Percentiles rank a stretch among this genome's conserved stretches.
Evolutionary conservation across 768 basidiomycete species (phyloP).

Genomic region (Trametes maxima): DNA sequence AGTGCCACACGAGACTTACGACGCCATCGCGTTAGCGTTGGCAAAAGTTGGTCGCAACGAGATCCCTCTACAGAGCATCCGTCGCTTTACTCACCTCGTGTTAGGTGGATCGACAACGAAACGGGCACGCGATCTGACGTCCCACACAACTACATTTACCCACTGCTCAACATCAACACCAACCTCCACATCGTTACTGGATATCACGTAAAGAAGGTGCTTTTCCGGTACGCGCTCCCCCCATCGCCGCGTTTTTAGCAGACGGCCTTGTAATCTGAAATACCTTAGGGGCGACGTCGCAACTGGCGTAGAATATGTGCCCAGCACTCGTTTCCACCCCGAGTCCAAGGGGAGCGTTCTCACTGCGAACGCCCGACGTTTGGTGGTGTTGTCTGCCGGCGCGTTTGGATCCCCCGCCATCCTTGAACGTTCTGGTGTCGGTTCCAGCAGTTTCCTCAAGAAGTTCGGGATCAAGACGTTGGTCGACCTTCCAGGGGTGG

Average conservation of each 20-base stretch:
- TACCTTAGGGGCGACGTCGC: slow-evolving; percentile 39
- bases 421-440: slow-evolving; percentile 57
- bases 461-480: slow-evolving; percentile 34
- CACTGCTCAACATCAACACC: slow-evolving; percentile 17
- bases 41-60: slow-evolving; percentile 43
- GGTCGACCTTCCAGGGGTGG: slow-evolving; percentile 46
- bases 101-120: slow-evolving; percentile 54
- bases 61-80: slow-evolving; percentile 10
- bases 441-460: slow-evolving; percentile 35
- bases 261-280: background rate
- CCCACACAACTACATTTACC: slow-evolving; percentile 46
- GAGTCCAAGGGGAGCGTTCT: slow-evolving; percentile 9
- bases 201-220: slow-evolving; percentile 39
- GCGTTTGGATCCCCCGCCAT: slow-evolving; percentile 51
- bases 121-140: slow-evolving; percentile 63
- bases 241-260: background rate
- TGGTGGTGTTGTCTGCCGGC: slow-evolving; percentile 45
- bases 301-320: slow-evolving; percentile 41
- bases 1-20: background rate
- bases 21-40: slow-evolving; percentile 43
- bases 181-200: slow-evolving; percentile 38
- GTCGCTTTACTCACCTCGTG: background rate
- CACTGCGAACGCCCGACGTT: slow-evolving; percentile 34
- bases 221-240: slow-evolving; percentile 33
- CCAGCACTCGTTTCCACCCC: slow-evolving; percentile 32